Base-by-base conservation (phyloP, 1,284 basidiomycete genomes). In the Ceratobasidium sp. region DNA sequence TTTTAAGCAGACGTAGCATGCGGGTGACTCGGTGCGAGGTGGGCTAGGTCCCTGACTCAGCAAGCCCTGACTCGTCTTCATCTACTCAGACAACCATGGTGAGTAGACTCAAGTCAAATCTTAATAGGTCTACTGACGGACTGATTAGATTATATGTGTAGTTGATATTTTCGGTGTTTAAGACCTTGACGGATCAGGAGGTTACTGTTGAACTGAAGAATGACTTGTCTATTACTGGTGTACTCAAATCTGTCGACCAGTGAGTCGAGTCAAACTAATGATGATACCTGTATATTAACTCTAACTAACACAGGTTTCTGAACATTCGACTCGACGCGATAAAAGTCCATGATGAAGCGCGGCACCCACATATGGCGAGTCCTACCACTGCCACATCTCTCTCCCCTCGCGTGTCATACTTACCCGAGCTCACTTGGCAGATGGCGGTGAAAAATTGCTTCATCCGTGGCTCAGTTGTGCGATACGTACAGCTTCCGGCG, bases 391-490 rank as follows among this genome's bases (percentile, higher is more conserved):
- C 21, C 28, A 55, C 32, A 32, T 32, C 30, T 26, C 50, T 21
- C n/a, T 18, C 67, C 58, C 41, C 35, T 38, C 35, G 35, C 35
- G 35, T 38, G 35, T 5, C 11, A 38, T 38, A 38, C 35, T 61
- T 35, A 70, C 58, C 41, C 55, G 28, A 46, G 66, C 75, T n/a
- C 55, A n/a, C 76, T 61, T 73, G 67, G 1, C 73, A 99, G 97
- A 95, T 98, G 89, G 96, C 98, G 0, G 96, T 99, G 58, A 98
- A 97, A 84, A 99, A 98, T 80, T 97, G 95, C 80, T 99, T 99
- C 81, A 99, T 99, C 78, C 92, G 98, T 72, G 98, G 98, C 73
- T 98, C 96, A 1, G 98, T 99, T 14, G 96, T 99, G 46, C 91
- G 98, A 77, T 99, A 98, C 80, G 98, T 99, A 11, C 93, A 98